Percentiles rank a stretch among this genome's conserved stretches.
Evolutionary conservation across 2,329 filamentous ascomycete genomes (phyloP).

Genomic region (Diaporthe longicolla): DNA sequence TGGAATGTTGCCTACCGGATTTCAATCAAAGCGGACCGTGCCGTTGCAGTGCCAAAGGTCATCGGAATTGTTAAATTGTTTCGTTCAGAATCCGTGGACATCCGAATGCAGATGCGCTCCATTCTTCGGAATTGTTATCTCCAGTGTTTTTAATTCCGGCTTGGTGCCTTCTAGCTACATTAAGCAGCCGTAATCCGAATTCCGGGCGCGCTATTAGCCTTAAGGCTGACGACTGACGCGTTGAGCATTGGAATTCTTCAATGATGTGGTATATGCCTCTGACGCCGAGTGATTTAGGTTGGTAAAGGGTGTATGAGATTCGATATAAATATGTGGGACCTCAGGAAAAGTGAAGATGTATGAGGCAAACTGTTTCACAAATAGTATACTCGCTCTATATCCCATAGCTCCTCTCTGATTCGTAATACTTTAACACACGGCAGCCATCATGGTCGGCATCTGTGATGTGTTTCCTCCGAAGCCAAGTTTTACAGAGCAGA

Average conservation of each 20-base stretch:
- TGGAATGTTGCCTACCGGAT: constrained; percentile 14
- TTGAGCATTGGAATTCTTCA: neutral
- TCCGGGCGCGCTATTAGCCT: neutral
- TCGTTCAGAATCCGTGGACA: too few relatives aligned
- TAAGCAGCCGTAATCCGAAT: constrained; percentile 17
- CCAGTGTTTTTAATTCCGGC: constrained; percentile 2
- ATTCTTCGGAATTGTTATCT: neutral
- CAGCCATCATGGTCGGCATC: constrained; percentile 6
- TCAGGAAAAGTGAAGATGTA: neutral
- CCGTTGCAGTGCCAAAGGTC: neutral
- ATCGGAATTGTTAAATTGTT: neutral
- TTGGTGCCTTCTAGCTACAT: neutral
- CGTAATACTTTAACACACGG: neutral
- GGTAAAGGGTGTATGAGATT: neutral
- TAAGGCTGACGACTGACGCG: constrained; percentile 11
- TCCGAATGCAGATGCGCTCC: too few relatives aligned
- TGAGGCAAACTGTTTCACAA: neutral
- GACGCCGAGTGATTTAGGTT: too few relatives aligned
- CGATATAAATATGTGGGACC: neutral
- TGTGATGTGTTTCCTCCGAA: constrained; percentile 17
- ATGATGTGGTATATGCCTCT: too few relatives aligned
- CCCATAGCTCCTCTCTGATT: neutral
- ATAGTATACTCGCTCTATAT: neutral
- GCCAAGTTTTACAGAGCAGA: constrained; percentile 12
- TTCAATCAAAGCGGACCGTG: neutral